These are phyloP conservation scores for Trichoderma simmonsii DNA, from an alignment of 2,329 filamentous ascomycete genomes.

Conservation along the genomic window DNA sequence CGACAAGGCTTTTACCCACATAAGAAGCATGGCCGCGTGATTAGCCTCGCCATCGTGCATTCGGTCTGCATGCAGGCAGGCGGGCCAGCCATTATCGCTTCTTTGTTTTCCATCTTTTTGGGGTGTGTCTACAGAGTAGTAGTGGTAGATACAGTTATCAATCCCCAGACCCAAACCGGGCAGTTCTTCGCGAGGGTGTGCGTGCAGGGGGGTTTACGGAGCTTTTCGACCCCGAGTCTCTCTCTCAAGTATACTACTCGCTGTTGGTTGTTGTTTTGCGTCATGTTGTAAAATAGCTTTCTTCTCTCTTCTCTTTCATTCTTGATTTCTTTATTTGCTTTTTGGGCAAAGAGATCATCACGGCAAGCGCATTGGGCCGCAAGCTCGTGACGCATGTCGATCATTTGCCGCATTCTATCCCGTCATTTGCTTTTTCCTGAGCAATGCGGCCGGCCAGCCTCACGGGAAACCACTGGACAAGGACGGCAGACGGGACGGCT, in stretches of 20 bases:
- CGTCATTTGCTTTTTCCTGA: background rate
- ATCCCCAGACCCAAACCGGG: background rate
- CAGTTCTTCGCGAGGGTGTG: background rate
- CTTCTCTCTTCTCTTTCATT: background rate
- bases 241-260: background rate
- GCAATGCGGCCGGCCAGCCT: background rate
- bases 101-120: background rate
- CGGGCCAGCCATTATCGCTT: background rate
- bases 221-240: background rate
- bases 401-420: background rate
- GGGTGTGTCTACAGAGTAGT: no score
- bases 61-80: conserved; percentile 11
- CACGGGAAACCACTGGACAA: background rate
- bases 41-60: background rate
- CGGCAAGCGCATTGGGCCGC: background rate
- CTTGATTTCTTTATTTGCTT: background rate
- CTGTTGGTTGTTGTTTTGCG: background rate
- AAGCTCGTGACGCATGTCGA: background rate
- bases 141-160: background rate
- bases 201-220: background rate
- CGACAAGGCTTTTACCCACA: background rate
- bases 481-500: background rate
- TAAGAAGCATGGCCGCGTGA: background rate
- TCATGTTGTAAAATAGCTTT: background rate
- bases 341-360: background rate